Evolutionary conservation across 441 rosid species (phyloP), one percentile per base, ranked within the genome.

Genomic region (California macrophylla): DNA sequence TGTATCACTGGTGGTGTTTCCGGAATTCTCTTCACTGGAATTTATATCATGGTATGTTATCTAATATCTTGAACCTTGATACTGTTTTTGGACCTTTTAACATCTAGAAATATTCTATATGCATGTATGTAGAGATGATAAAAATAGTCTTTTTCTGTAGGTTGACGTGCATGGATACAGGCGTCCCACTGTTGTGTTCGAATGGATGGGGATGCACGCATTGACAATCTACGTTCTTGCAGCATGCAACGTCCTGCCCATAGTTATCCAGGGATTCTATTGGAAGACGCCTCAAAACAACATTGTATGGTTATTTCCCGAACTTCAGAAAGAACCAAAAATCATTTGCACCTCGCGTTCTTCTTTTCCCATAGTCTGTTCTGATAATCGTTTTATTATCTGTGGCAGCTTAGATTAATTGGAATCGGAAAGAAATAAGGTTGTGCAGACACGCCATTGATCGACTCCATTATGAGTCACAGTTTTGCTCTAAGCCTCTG

Each of bases 191-290:
- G 21, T 62, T 9, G 82, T 81, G 16, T 76, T 88, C 12, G 90
- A 90, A 76, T 92, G 96, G 96, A 87, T 85, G 82, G 98, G 94
- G 68, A 82, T 75, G 82, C 92, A 92, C 45, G 89, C 98, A 1
- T 74, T 89, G 82, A 68, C 76, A 52, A 84, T 89, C 24, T 92
- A 76, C 69, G 21, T 88, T 60, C 81, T 92, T 64, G 77, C 81
- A 2, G 91, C 96, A 15, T 81, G 88, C 82, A 88, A 90, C 70
- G 68, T 92, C 72, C 69, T 87, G 10, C 89, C 89, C 2, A 66
- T 90, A 63, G 34, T 88, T 71, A 71, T 92, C 60, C 89, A 82
- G 66, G 98, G 96, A 34, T 88, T 92, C 77, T 92, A 90, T 67
- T 90, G 91, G 98, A 82, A 69, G 79, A 74, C 72, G 47, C 89